Base-by-base conservation (phyloP, 805 yeast genomes). In the Pichia kluyveri region DNA sequence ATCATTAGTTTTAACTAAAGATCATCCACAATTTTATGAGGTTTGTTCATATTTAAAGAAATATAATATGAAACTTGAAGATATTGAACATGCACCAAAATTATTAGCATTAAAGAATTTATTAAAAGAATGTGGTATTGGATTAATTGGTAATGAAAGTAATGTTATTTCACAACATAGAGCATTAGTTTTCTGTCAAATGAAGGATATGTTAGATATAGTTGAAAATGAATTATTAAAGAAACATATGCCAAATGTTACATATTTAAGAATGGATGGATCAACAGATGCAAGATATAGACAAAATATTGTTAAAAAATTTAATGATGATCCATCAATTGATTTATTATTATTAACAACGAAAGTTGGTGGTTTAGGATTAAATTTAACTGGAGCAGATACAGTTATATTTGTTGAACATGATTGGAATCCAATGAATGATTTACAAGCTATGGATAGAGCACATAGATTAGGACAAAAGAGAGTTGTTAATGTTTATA, bases 361-460 rank as follows among this genome's bases (percentile, higher is more conserved):
- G 0, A 95, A 93, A 63, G 99, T 93, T 44, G 99, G 99, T 62
- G 99, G 99, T n/a, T 75, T 93, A 52, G 99, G 99, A 15, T 77
- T 93, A 60, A 93, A 93, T 62, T 73, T 93, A 62, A 93, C 99
- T 0, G 98, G 99, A 54, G 99, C 99, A 0, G 99, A 93, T 63
- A 93, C 99, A 0, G 99, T 93, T 42, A 93, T 93, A n/a, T 93
- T 93, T 69, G 95, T 93, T 34, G 99, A 93, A 61, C 99, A 93
- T 60, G 99, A 93, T 65, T 93, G 99, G 99, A 93, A 93, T 62
- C 99, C 99, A 27, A 93, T 95, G 98, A 93, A 88, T 61, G 99
- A 93, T 70, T 72, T 93, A 49, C 99, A 93, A 64, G 99, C 99
- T 0, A 93, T 93, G 99, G 99, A 93, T 65, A 76, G 99, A 61